Percentiles rank a stretch among this genome's conserved stretches.
Evolutionary conservation across 495 filamentous ascomycete genomes (phyloP).

Genomic region (Penicillium canescens): DNA sequence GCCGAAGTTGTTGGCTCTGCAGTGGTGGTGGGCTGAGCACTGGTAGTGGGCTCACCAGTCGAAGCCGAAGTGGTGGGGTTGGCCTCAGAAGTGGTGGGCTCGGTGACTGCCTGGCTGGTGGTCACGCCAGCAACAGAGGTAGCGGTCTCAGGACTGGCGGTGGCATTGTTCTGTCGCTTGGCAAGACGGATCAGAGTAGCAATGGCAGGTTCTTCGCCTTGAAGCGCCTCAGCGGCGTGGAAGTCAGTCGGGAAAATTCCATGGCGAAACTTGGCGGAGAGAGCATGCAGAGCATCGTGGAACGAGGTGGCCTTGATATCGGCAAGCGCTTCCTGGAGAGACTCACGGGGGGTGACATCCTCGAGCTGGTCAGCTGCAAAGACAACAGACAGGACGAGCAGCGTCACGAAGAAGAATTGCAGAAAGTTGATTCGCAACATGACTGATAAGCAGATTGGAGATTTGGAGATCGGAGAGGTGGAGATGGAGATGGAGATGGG

Average conservation of each 20-base stretch:
- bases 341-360: slow-evolving; percentile 23
- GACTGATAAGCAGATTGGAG: slow-evolving; percentile 19
- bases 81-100: slow-evolving; percentile 10
- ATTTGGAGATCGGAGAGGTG: slow-evolving; percentile 21
- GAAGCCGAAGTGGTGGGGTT: slow-evolving; percentile 9
- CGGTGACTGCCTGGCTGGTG: slow-evolving; percentile 5
- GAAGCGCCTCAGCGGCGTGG: slow-evolving; percentile 46
- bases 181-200: slow-evolving; percentile 44
- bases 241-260: slow-evolving; percentile 51
- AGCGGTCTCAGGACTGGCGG: slow-evolving; percentile 14
- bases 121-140: slow-evolving; percentile 14
- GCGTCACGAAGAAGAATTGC: slow-evolving; percentile 20
- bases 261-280: slow-evolving; percentile 50
- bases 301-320: slow-evolving; percentile 40
- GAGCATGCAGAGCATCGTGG: slow-evolving; percentile 50
- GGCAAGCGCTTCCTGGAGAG: slow-evolving; percentile 41
- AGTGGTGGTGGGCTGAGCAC: slow-evolving; percentile 9
- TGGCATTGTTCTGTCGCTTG: slow-evolving; percentile 42
- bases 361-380: slow-evolving; percentile 21
- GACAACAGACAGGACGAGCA: slow-evolving; percentile 18
- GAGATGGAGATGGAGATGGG: background rate
- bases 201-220: slow-evolving; percentile 45
- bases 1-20: slow-evolving; percentile 1
- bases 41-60: slow-evolving; percentile 11
- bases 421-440: slow-evolving; percentile 27